A percentile compares a stretch with the other conserved stretches of the same genome.
Evolutionary conservation across 2,329 filamentous ascomycete species (phyloP).

Genomic region (Salinomyces thailandicus): DNA sequence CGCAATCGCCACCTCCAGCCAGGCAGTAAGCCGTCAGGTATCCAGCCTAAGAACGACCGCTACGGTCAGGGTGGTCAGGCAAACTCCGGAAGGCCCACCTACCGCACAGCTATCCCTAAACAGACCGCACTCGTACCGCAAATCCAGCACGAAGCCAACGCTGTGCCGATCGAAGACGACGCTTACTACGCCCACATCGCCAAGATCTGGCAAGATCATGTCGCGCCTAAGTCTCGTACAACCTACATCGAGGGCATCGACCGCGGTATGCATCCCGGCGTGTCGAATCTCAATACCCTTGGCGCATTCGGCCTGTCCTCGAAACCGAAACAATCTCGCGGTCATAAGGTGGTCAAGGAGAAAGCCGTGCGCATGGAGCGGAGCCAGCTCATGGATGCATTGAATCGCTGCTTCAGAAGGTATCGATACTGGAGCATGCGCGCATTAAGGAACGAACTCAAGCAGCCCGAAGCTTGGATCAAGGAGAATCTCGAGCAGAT

Average conservation of each 20-base stretch:
- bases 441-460: constrained; percentile 62
- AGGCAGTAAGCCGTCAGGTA: constrained; percentile 6
- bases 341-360: constrained; percentile 52
- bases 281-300: constrained; percentile 23
- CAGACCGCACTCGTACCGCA: constrained; percentile 66
- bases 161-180: constrained; percentile 57
- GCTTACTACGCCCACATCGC: constrained; percentile 50
- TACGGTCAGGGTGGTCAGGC: constrained; percentile 10
- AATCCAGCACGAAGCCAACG: constrained; percentile 65
- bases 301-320: constrained; percentile 26
- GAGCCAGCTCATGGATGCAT: constrained; percentile 74
- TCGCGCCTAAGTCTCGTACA: constrained; percentile 40
- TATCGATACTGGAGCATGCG: constrained; percentile 95
- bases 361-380: constrained; percentile 86
- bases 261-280: constrained; percentile 24
- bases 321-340: constrained; percentile 16
- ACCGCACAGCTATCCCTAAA: constrained; percentile 43
- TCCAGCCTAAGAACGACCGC: constrained; percentile 18
- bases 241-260: constrained; percentile 35
- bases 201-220: constrained; percentile 14
- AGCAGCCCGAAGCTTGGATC: constrained; percentile 88
- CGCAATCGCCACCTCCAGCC: constrained; percentile 12
- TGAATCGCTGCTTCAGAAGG: constrained; percentile 72
- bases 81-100: constrained; percentile 11
- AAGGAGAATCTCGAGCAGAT: constrained; percentile 75